A percentile compares a stretch with the other conserved stretches of the same genome.
Conservation (phyloP, 2,329 filamentous ascomycete species). For the Fusarium proliferatum region DNA sequence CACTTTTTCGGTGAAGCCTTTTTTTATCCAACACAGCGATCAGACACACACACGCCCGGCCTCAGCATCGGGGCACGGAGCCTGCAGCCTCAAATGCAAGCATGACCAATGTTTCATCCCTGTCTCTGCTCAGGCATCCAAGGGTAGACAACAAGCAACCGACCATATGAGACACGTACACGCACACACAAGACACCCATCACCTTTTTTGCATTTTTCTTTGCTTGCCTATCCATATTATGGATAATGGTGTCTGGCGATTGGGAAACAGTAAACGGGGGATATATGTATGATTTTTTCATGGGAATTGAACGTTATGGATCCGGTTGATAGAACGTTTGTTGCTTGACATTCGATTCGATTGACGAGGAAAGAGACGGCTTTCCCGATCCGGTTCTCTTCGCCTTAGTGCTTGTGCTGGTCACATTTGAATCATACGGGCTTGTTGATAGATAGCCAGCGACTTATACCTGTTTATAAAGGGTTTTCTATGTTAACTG, state of each 20-base stretch:
- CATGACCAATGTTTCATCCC: conserved; percentile 23
- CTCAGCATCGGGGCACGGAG: conserved; percentile 23
- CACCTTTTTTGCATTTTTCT: conserved; percentile 9
- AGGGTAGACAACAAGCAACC: neutral
- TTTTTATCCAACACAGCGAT: conserved; percentile 3
- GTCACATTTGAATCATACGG: conserved; percentile 33
- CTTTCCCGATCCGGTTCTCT: conserved; percentile 1
- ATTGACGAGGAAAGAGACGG: conserved; percentile 14
- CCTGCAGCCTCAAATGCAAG: conserved; percentile 36
- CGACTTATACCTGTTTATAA: conserved; percentile 8
- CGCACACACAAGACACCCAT: neutral
- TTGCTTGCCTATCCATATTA: conserved; percentile 21
- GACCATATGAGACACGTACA: conserved; percentile 1
- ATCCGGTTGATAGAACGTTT: conserved; percentile 13
- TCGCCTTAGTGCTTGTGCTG: conserved; percentile 33
- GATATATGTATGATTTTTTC: conserved; percentile 31
- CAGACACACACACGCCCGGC: conserved; percentile 12
- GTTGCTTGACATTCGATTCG: conserved; percentile 15
- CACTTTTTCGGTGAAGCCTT: conserved; percentile 11
- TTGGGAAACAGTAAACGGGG: conserved; percentile 26
- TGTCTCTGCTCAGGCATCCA: conserved; percentile 11
- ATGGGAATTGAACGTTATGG: conserved; percentile 4
- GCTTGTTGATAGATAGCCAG: conserved; percentile 31
- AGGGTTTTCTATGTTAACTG: neutral
- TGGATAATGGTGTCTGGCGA: conserved; percentile 41